Evolutionary conservation across 106 monocot genomes (phyloP).

Genomic region (Allium fistulosum): DNA sequence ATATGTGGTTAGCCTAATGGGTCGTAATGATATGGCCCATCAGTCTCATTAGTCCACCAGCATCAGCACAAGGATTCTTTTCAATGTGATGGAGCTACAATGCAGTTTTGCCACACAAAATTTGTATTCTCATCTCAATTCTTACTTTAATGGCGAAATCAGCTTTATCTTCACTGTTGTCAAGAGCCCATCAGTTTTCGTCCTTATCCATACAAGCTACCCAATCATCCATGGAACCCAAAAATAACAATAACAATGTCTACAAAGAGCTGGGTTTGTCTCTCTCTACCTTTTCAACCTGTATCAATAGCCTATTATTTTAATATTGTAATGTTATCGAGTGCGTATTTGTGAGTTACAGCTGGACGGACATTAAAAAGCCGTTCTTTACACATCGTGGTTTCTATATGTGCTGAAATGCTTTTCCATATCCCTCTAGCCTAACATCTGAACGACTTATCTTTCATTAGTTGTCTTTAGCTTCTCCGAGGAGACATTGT

Average conservation of each 20-base stretch:
- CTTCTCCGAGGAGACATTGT: no score
- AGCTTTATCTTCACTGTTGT: not conserved
- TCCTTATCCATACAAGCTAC: slow-evolving; percentile 8
- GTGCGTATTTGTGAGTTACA: not conserved
- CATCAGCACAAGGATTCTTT: no score
- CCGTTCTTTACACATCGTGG: not conserved
- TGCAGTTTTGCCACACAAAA: no score
- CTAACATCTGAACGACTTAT: no score
- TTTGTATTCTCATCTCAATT: not conserved
- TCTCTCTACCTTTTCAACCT: not conserved
- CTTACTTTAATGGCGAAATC: slow-evolving; percentile 3
- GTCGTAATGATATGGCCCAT: no score
- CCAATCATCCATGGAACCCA: slow-evolving; percentile 26
- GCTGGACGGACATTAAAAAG: not conserved
- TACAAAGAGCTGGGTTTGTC: slow-evolving; percentile 40
- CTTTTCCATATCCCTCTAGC: not conserved
- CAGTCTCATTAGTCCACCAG: no score
- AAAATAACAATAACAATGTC: slow-evolving; percentile 10
- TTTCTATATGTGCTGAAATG: not conserved
- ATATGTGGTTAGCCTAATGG: no score
- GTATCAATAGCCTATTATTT: not conserved
- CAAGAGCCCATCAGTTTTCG: slow-evolving; percentile 1
- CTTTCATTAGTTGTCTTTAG: no score
- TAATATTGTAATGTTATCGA: not conserved
- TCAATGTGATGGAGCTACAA: no score